Evolutionary conservation across 2,329 filamentous ascomycete species (phyloP), one percentile per base, ranked within the genome.

Genomic region (Sclerotinia sclerotiorum): DNA sequence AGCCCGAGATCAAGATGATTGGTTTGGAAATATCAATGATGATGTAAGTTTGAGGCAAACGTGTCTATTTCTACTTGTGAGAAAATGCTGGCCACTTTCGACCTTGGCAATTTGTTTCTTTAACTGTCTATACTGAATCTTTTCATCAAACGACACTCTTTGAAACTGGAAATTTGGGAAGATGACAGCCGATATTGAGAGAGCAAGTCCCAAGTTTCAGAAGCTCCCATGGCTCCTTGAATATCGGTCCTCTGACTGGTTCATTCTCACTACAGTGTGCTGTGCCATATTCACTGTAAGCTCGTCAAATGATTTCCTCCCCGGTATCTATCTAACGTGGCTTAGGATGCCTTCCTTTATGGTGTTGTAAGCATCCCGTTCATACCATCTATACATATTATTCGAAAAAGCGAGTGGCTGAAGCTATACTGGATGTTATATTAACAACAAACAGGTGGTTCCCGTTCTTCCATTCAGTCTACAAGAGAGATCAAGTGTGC

Each of bases 401-500:
- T 57, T 39, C 51, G 27, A 29, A 24, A 19, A 57, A n/a, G 32
- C 35, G n/a, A 48, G 17, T 13, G 19, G 27, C 51, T n/a, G 29
- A 19, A 32, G 1, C 4, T 57, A 19, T 8, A 24, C 21, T n/a
- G 15, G 32, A 15, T 42, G 39, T 57, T 32, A 13, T 52, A 35
- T 52, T 65, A 39, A 65, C 63, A 48, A 19, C n/a, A n/a, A 24
- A 65, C 19, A 70, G 69, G 84, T 92, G 48, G 85, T 91, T 0
- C 90, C 90, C 1, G 89, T 92, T 27, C 83, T 91, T 13, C 90
- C 90, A 0, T 92, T 89, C 70, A 86, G 88, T 6, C 78, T 92
- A 24, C 81, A 83, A 10, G 77, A 80, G 21, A 83, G 84, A 73
- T 84, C 83, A 42, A 82, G 84, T n/a, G 78, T 89, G 11, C 74